A percentile compares a stretch with the other conserved stretches of the same genome.
Conservation (phyloP, 805 yeast species). For the Hemisphaericaspora nanyangensis region DNA sequence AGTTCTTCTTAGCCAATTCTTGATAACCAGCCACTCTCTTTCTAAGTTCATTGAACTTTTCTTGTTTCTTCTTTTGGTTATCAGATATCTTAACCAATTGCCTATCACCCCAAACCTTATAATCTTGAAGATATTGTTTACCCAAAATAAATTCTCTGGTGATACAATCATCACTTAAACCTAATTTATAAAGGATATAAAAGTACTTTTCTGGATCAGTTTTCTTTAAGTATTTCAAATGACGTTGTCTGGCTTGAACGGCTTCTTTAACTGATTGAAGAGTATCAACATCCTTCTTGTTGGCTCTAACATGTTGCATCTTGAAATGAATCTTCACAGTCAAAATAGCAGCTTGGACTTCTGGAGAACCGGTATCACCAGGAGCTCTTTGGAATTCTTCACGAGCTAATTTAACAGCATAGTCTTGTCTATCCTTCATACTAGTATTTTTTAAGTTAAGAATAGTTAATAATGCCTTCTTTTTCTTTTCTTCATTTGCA, state of each 20-base stretch:
- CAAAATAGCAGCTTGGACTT: constrained; percentile 90
- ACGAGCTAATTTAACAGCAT: constrained; percentile 62
- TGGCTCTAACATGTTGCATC: constrained; percentile 63
- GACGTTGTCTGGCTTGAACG: constrained; percentile 85
- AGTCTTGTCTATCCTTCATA: constrained; percentile 50
- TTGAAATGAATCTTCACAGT: constrained; percentile 77
- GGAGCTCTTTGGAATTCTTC: constrained; percentile 77
- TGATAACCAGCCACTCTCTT: constrained; percentile 39
- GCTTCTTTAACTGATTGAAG: constrained; percentile 71
- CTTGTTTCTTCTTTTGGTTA: constrained; percentile 28
- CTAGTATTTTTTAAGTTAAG: constrained; percentile 70
- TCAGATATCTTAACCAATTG: constrained; percentile 49
- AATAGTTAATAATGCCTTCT: constrained; percentile 67
- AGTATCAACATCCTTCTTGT: constrained; percentile 70
- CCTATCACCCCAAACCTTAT: constrained; percentile 73
- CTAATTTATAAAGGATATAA: constrained; percentile 82
- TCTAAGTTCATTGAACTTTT: constrained; percentile 28
- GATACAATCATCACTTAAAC: constrained; percentile 77
- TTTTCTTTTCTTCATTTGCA: constrained; percentile 49
- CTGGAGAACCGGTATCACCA: constrained; percentile 94
- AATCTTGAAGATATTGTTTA: constrained; percentile 73
- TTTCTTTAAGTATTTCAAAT: constrained; percentile 76
- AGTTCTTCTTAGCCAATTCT: constrained; percentile 35
- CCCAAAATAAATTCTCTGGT: constrained; percentile 79
- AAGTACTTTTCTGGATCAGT: constrained; percentile 78